phyloP scores from a whole-genome alignment of 2,329 filamentous ascomycete genomes.

The Aspergillus sp. region DNA sequence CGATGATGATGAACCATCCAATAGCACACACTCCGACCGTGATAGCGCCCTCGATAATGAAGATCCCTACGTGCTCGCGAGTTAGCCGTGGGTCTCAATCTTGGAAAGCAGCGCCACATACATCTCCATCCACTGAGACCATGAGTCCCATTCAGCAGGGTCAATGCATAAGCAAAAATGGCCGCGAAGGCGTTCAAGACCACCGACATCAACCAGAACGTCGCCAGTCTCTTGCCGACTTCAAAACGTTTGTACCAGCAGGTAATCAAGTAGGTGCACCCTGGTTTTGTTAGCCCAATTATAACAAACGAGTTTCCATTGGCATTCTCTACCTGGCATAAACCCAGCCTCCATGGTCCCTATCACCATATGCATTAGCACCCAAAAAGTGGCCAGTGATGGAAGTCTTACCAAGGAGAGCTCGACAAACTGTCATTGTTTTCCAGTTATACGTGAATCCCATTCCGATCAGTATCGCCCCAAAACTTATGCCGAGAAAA shows the following conservation, averaged over 20 bases:
- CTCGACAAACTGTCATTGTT: conserved; percentile 31
- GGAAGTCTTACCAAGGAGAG: conserved; percentile 7
- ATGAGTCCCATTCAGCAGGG: conserved; percentile 24
- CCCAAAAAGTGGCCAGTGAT: too few relatives aligned
- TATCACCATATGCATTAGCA: conserved; percentile 13
- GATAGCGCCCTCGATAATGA: conserved; percentile 29
- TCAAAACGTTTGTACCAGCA: conserved; percentile 41
- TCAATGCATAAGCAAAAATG: conserved; percentile 41
- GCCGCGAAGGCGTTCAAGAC: conserved; percentile 28
- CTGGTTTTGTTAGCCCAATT: conserved; percentile 8
- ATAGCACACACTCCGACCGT: conserved; percentile 31
- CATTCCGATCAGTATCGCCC: conserved; percentile 29
- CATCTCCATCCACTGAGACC: conserved; percentile 33
- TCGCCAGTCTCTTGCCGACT: conserved; percentile 28
- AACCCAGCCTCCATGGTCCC: conserved; percentile 31
- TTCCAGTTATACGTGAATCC: conserved; percentile 32
- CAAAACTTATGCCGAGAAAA: conserved; percentile 26
- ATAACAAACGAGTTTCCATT: background rate
- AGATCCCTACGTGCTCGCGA: conserved; percentile 18
- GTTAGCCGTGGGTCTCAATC: background rate
- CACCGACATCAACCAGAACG: conserved; percentile 23
- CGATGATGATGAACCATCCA: conserved; percentile 41
- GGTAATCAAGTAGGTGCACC: conserved; percentile 36
- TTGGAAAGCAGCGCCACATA: background rate
- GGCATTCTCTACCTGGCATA: conserved; percentile 21